Conservation (phyloP, 1,284 basidiomycete genomes). For the Tausonia pullulans region DNA sequence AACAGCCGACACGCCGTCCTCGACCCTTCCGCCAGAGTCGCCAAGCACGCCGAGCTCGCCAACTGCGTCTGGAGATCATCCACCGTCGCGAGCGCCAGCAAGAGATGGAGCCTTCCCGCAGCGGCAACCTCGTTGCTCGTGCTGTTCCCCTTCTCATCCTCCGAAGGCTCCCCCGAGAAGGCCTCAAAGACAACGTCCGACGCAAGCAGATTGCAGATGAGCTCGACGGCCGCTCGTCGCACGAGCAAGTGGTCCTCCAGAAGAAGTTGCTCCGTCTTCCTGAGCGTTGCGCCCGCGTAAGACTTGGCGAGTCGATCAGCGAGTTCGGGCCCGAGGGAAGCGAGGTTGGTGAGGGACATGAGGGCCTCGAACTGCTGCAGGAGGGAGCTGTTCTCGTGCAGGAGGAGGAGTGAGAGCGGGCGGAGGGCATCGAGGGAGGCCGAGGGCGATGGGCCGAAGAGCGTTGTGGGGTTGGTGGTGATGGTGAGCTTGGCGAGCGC, state of each 20-base stretch:
- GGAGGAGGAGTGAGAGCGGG: conserved; percentile 60
- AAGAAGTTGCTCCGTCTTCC: conserved; percentile 65
- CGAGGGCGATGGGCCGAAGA: conserved; percentile 67
- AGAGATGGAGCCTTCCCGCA: conserved; percentile 60
- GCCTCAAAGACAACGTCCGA: conserved; percentile 61
- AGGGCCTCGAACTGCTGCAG: conserved; percentile 83
- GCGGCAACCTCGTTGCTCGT: conserved; percentile 19
- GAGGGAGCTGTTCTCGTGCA: conserved; percentile 52
- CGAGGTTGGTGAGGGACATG: conserved; percentile 92
- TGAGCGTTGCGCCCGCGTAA: conserved; percentile 41
- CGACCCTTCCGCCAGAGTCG: conserved; percentile 52
- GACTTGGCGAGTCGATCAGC: conserved; percentile 49
- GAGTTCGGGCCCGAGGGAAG: conserved; percentile 59
- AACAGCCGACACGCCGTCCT: conserved; percentile 50
- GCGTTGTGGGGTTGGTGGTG: conserved; percentile 73
- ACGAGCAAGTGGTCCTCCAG: conserved; percentile 63
- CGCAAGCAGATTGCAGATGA: conserved; percentile 83
- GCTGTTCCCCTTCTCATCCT: background rate
- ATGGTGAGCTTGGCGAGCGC: conserved; percentile 88
- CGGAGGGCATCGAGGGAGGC: conserved; percentile 67
- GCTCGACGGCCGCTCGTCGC: conserved; percentile 75
- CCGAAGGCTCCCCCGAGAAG: conserved; percentile 39
- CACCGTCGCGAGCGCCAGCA: conserved; percentile 73
- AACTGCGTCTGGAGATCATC: conserved; percentile 69
- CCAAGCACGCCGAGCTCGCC: conserved; percentile 75